These are phyloP conservation scores for Patellaria atrata DNA, from an alignment of 495 filamentous ascomycete species.

Conservation along the genomic window DNA sequence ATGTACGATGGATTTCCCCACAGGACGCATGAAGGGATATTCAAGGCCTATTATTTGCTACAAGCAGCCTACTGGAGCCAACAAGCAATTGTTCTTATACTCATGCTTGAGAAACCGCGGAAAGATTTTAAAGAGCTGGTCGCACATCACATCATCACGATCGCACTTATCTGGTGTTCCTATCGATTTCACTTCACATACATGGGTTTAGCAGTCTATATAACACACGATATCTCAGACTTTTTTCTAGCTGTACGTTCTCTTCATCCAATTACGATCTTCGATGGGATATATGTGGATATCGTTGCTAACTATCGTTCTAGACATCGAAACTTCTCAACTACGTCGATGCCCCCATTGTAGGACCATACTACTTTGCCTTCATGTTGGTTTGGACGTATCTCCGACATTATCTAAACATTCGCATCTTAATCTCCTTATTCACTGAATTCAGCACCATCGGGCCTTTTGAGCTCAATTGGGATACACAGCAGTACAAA, in stretches of 20 bases:
- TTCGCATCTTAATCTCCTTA: conserved; percentile 71
- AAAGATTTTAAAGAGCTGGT: conserved; percentile 97
- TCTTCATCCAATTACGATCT: background rate
- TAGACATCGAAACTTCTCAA: conserved; percentile 90
- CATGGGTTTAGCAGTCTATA: conserved; percentile 93
- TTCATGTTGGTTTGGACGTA: conserved; percentile 87
- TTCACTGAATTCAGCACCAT: conserved; percentile 80
- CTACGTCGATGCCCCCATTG: conserved; percentile 69
- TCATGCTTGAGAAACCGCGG: conserved; percentile 85
- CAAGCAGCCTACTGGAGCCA: conserved; percentile 95
- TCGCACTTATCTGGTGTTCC: conserved; percentile 75
- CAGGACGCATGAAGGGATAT: conserved; percentile 62
- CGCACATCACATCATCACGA: conserved; percentile 81
- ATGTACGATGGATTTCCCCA: conserved; percentile 94
- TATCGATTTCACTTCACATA: conserved; percentile 98
- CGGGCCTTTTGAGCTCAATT: conserved; percentile 48
- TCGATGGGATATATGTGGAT: conserved; percentile 1
- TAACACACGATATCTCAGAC: conserved; percentile 90
- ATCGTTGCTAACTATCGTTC: background rate
- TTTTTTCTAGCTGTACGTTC: conserved; percentile 86
- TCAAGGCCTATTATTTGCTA: conserved; percentile 96
- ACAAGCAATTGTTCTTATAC: conserved; percentile 76
- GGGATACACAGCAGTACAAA: conserved; percentile 30
- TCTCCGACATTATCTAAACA: conserved; percentile 79
- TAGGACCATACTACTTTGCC: conserved; percentile 65